Conservation (phyloP, 75 land plant genomes). For the Cupressus sempervirens region DNA sequence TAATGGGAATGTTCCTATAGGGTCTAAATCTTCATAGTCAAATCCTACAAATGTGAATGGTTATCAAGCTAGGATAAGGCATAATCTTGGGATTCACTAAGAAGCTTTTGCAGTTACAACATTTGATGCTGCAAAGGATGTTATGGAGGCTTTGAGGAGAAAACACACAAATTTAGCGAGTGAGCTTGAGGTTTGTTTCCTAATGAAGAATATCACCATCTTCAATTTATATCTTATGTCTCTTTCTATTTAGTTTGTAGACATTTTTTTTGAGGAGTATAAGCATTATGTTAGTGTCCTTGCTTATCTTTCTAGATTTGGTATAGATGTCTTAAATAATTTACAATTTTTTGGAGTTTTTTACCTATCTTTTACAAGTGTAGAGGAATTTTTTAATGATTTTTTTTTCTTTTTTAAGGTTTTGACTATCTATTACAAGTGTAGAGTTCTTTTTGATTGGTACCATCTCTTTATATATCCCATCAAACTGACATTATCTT, state of each 20-base stretch:
- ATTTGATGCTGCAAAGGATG: conserved; percentile 97
- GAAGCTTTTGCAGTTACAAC: conserved; percentile 85
- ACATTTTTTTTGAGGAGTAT: too few species aligned
- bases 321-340: neutral
- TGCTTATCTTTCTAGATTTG: too few species aligned
- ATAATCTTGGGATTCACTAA: conserved; percentile 53
- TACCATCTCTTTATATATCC: neutral
- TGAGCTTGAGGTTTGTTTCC: conserved; percentile 82
- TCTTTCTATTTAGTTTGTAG: too few species aligned
- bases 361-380: neutral
- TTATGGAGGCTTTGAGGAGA: conserved; percentile 93
- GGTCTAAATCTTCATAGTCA: conserved; percentile 47
- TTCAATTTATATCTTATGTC: too few species aligned
- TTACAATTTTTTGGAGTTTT: neutral
- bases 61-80: conserved; percentile 41
- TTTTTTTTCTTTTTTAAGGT: too few species aligned
- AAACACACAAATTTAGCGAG: conserved; percentile 86
- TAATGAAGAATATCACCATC: neutral
- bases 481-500: neutral
- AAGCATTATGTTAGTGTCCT: too few species aligned
- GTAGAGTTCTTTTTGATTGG: neutral
- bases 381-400: neutral
- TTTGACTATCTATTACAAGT: neutral
- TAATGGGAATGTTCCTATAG: conserved; percentile 43
- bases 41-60: conserved; percentile 34